Evolutionary conservation across 2,329 filamentous ascomycete genomes (phyloP), one percentile per base, ranked within the genome.

Genomic region (Mycocentrospora acerina): DNA sequence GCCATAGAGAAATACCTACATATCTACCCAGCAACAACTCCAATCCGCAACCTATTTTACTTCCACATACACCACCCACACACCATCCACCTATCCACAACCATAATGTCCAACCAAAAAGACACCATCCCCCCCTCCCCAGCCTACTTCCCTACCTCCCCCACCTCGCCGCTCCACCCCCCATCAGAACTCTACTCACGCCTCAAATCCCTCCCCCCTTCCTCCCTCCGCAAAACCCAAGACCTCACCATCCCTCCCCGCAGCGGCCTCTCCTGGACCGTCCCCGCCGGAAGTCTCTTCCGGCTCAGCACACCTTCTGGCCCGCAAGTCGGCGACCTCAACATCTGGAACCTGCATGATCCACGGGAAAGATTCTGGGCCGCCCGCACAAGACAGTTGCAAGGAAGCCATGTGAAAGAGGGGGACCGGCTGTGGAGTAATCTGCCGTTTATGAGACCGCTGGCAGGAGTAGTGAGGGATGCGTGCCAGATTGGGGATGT

Each of bases 311-410:
- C 88, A 0, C 86, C 86, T 0, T 72, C 83, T 37, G 88, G 88
- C 0, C 81, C 88, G 0, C 88, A 94, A 69, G 52, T 94, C 32
- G 86, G 87, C 37, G 88, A 93, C 55, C 71, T 93, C 13, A 94
- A 94, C 64, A 77, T 93, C 54, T 94, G 86, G 86, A 88, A 85
- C 54, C 74, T 76, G 4, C 71, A 82, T 47, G 90, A 93, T 64
- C 85, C 87, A 0, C 79, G 86, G 11, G 88, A 94, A 63, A 77
- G 82, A 28, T 88, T 94, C 71, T 94, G 88, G 88, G 88, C 88
- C 1, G 75, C 81, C 1, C 79, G 88, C 25, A 93, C 88, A 10
- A 78, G 83, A 41, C 88, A 94, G 62, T 76, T 94, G 13, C 86
- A 94, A 53, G 79, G 83, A 11, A 83, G 83, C 2, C 88, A 94